Base-by-base conservation (phyloP, 768 basidiomycete genomes). In the Boletus edulis region DNA sequence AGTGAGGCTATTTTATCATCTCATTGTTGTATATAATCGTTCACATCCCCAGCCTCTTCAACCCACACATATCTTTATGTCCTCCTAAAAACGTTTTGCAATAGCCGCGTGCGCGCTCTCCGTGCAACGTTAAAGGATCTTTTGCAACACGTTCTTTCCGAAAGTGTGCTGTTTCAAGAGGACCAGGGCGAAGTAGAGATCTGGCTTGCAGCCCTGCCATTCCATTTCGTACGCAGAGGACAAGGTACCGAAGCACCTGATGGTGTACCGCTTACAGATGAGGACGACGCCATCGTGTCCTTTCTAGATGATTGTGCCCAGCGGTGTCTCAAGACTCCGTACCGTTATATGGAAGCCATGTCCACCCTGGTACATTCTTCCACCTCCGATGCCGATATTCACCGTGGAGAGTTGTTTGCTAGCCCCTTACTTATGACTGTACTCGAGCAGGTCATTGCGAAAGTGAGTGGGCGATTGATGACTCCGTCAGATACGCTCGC, bases 291-390 rank as follows among this genome's bases (percentile, higher is more conserved):
- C 41, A 81, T 86, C 27, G 72, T 88, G 17, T 54, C 70, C 0
- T 94, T 97, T 72, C 62, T 97, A 12, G 95, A 98, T 59, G 92
- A 94, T 48, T 96, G 93, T 64, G 77, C 89, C 3, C 86, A 88
- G 54, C 79, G 91, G 17, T 94, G 87, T 61, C 66, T 87, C 58
- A 92, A 89, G 69, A 88, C 87, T 3, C 91, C 93, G 0, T 90
- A 94, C 67, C 81, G 83, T 29, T 98, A 96, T 65, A 77, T 96
- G 50, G 94, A 97, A 62, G 85, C 85, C 22, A 70, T 86, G 57
- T 67, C 78, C 7, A 63, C 69, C 0, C 65, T 83, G 20, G 52
- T 52, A 4, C 60, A 56, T 49, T 64, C 50, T 7, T 63, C 38
- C 37, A 40, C 45, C 5, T 49, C 55, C 39, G 38, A 35, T n/a